These are phyloP conservation scores for Hermanozyma aechmeae DNA, from an alignment of 805 yeast species.

Conservation along the genomic window DNA sequence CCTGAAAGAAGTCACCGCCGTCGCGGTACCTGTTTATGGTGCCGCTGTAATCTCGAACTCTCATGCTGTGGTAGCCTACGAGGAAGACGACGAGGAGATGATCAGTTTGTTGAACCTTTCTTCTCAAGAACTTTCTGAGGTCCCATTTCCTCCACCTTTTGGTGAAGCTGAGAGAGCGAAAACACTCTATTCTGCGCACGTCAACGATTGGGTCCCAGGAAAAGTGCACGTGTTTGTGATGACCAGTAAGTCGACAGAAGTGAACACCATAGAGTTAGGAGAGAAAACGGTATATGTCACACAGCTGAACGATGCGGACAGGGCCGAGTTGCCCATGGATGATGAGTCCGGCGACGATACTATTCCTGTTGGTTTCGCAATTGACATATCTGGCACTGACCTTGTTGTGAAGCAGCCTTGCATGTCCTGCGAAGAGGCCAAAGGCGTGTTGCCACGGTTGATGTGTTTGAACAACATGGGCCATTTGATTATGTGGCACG, in stretches of 20 bases:
- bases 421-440: conserved; percentile 45
- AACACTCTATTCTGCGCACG: conserved; percentile 30
- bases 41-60: conserved; percentile 12
- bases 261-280: conserved; percentile 28
- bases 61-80: conserved; percentile 5
- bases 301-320: conserved; percentile 57
- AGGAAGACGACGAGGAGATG: conserved; percentile 6
- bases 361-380: conserved; percentile 58
- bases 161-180: conserved; percentile 41
- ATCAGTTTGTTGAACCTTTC: conserved; percentile 26
- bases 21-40: conserved; percentile 11
- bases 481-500: conserved; percentile 50
- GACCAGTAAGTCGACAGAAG: conserved; percentile 58
- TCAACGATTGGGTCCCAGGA: conserved; percentile 32
- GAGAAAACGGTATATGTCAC: conserved; percentile 16
- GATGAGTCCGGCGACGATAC: conserved; percentile 59
- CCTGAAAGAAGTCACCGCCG: conserved; percentile 9
- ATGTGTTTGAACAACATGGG: conserved; percentile 60
- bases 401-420: conserved; percentile 42
- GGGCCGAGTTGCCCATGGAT: conserved; percentile 68
- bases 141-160: conserved; percentile 42
- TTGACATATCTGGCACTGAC: conserved; percentile 45
- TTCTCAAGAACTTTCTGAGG: too few relatives aligned
- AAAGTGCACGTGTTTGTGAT: conserved; percentile 34
- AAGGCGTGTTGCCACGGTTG: conserved; percentile 53